Evolutionary conservation across 2,329 filamentous ascomycete genomes (phyloP), one percentile per base, ranked within the genome.

Genomic region (Fonsecaea nubica): DNA sequence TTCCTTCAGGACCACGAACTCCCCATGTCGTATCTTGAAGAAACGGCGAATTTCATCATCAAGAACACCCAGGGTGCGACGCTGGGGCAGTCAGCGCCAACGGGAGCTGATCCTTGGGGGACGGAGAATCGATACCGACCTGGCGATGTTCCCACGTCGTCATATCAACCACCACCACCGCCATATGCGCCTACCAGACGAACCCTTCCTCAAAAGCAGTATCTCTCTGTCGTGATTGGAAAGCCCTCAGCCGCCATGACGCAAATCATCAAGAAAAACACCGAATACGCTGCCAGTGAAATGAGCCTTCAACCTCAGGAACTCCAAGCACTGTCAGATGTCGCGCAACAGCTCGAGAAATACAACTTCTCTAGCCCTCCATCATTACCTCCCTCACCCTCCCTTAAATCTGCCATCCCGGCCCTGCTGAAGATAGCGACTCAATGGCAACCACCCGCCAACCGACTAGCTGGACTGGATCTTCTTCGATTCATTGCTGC

Each of bases 1-100:
- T 99, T 98, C 72, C 89, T 98, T 56, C 86, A 90, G 73, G 89
- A 93, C 75, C 96, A 98, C 73, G 90, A 97, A 75, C 85, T 98
- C 1, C 92, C 94, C 0, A 86, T 96, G 62, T 88, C 86, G 3
- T 98, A 97, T 75, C 85, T 97, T 13, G 94, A 98, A 72, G 92
- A 93, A 75, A 93, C 97, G 15, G 92, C 93, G 6, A 91, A 95
- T 71, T 98, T 97, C 78, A 97, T 99, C 72, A 87, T 91, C 9
- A 86, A 90, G 63, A 98, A 98, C 75, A 96, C 93, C 0, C 88
- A 94, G 79, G 93, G 93, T 3, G 90, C 92, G 7, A 92, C 89
- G 0, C 80, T 97, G n/a, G 92, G 92, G 71, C 76, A 82, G 58
- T 74, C 76, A 15, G 73, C 81, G 53, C 76, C 82, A 2, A 78